These are phyloP conservation scores for Candida yuanshanica DNA, from an alignment of 805 yeast species.

Conservation along the genomic window DNA sequence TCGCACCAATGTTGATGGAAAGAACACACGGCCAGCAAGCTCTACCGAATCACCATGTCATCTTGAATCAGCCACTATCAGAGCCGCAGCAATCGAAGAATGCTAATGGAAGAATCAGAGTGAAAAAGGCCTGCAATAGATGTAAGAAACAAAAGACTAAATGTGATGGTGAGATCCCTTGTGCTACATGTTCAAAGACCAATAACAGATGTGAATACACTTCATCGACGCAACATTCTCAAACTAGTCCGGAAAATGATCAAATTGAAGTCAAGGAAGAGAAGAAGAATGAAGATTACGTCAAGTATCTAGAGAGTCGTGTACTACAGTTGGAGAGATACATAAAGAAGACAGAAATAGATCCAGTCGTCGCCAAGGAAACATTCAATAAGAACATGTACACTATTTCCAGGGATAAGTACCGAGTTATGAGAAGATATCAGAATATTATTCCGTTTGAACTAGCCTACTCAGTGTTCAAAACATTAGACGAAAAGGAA, in stretches of 20 bases:
- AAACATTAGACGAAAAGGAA: slow-evolving; percentile 29
- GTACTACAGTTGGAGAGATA: slow-evolving; percentile 33
- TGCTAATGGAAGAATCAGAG: slow-evolving; percentile 25
- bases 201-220: slow-evolving; percentile 9
- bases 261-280: neutral
- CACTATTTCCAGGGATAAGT: slow-evolving; percentile 34
- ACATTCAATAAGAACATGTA: slow-evolving; percentile 18
- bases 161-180: slow-evolving; percentile 50
- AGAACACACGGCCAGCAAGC: slow-evolving; percentile 4
- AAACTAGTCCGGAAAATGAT: neutral
- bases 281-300: neutral
- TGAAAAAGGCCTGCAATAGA: slow-evolving; percentile 49
- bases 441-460: slow-evolving; percentile 38
- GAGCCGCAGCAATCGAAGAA: slow-evolving; percentile 11
- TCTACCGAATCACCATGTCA: slow-evolving; percentile 3
- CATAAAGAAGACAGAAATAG: slow-evolving; percentile 6
- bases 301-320: slow-evolving; percentile 32
- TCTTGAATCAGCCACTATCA: slow-evolving; percentile 17
- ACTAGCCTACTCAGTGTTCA: slow-evolving; percentile 30
- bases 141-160: slow-evolving; percentile 53
- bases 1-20: slow-evolving; percentile 19
- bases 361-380: slow-evolving; percentile 8
- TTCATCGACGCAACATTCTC: neutral
- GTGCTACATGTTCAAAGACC: slow-evolving; percentile 35
- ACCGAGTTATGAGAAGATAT: slow-evolving; percentile 42